A percentile compares a stretch with the other conserved stretches of the same genome.
These are phyloP conservation scores for Debaryomyces udenii DNA, from an alignment of 1,139 yeast species.

Conservation along the genomic window DNA sequence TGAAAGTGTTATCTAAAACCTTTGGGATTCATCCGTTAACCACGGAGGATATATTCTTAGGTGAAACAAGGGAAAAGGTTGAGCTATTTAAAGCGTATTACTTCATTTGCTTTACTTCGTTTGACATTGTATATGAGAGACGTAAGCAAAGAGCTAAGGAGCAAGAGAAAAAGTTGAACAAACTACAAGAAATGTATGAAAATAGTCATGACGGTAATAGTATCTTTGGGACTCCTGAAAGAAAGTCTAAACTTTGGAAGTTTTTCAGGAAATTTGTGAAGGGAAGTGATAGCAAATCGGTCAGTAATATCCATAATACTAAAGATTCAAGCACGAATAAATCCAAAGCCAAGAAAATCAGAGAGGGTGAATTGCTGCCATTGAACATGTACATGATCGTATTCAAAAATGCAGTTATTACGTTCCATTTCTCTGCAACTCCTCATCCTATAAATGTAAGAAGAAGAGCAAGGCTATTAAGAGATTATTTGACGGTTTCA, in stretches of 20 bases:
- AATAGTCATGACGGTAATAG: slow-evolving; percentile 22
- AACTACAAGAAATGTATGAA: slow-evolving; percentile 44
- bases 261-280: slow-evolving; percentile 18
- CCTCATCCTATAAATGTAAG: slow-evolving; percentile 97
- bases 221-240: slow-evolving; percentile 24
- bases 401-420: slow-evolving; percentile 85
- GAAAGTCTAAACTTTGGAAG: slow-evolving; percentile 23
- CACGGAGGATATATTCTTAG: slow-evolving; percentile 91
- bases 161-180: slow-evolving; percentile 42
- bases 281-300: slow-evolving; percentile 9
- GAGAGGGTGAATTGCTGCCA: slow-evolving; percentile 84
- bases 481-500: slow-evolving; percentile 86
- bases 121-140: slow-evolving; percentile 80
- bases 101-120: slow-evolving; percentile 89
- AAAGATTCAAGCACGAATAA: slow-evolving; percentile 26
- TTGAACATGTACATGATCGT: slow-evolving; percentile 91
- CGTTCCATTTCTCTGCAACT: slow-evolving; percentile 93
- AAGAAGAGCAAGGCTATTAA: slow-evolving; percentile 82
- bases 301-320: slow-evolving; percentile 15
- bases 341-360: slow-evolving; percentile 36
- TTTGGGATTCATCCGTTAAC: slow-evolving; percentile 89
- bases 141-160: slow-evolving; percentile 52
- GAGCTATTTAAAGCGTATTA: slow-evolving; percentile 89
- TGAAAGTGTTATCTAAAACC: slow-evolving; percentile 87
- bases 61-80: slow-evolving; percentile 94